A percentile compares a stretch with the other conserved stretches of the same genome.
These are phyloP conservation scores for Eucalyptus pumila DNA, from an alignment of 345 rosid species.

Conservation along the genomic window DNA sequence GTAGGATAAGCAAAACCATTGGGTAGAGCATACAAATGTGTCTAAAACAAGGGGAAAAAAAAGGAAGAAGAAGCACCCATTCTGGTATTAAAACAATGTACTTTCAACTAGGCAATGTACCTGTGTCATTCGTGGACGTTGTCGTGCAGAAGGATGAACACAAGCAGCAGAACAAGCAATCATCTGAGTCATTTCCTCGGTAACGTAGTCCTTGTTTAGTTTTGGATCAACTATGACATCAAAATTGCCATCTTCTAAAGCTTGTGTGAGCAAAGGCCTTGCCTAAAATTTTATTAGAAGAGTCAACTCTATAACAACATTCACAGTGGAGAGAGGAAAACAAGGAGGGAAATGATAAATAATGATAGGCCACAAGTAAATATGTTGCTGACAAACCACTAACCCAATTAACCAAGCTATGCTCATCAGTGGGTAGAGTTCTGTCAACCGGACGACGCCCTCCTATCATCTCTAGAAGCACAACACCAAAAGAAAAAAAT, in stretches of 20 bases:
- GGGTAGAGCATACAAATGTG: not conserved
- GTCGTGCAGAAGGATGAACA: slow-evolving; percentile 59
- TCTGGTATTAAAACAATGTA: too few species aligned
- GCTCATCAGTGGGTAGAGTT: slow-evolving; percentile 37
- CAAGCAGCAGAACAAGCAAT: slow-evolving; percentile 77
- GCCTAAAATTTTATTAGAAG: slow-evolving; percentile 30
- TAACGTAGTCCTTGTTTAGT: slow-evolving; percentile 31
- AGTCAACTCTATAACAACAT: not conserved
- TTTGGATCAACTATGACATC: slow-evolving; percentile 44
- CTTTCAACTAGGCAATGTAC: slow-evolving; percentile 11
- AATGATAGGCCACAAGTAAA: not conserved
- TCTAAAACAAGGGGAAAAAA: not conserved
- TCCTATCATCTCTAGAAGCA: slow-evolving; percentile 77
- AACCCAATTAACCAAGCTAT: slow-evolving; percentile 86
- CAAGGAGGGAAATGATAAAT: not conserved
- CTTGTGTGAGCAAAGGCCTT: slow-evolving; percentile 55
- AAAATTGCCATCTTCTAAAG: slow-evolving; percentile 33
- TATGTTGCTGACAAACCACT: not conserved
- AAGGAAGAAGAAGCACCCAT: not conserved
- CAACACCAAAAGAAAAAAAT: slow-evolving; percentile 77
- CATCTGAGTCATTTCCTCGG: slow-evolving; percentile 48
- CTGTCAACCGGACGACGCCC: slow-evolving; percentile 64
- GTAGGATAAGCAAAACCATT: not conserved
- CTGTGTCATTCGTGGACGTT: slow-evolving; percentile 81
- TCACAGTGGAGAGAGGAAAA: not conserved